Conservation (phyloP, 805 yeast genomes). For the Suhomyces pyralidae region DNA sequence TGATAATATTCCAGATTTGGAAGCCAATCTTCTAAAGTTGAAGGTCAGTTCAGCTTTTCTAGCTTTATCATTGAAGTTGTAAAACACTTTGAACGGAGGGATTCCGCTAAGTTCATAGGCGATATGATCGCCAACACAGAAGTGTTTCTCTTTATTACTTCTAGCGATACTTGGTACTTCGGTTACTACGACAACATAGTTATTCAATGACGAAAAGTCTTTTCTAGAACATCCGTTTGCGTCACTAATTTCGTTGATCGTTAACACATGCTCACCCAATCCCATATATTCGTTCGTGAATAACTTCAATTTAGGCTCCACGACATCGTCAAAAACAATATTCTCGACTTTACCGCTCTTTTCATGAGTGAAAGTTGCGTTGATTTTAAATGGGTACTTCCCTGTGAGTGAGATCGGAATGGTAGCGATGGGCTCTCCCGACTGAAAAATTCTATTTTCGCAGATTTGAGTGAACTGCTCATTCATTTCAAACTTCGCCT, state of each 20-base stretch:
- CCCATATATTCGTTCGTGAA: conserved; percentile 46
- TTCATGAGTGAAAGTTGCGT: conserved; percentile 59
- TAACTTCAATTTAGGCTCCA: conserved; percentile 16
- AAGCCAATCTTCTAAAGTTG: conserved; percentile 64
- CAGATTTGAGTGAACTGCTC: conserved; percentile 49
- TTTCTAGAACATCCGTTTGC: conserved; percentile 63
- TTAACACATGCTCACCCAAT: conserved; percentile 68
- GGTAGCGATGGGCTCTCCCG: conserved; percentile 24
- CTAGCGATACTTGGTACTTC: conserved; percentile 69
- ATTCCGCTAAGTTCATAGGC: conserved; percentile 72
- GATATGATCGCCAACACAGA: conserved; percentile 92
- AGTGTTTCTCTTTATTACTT: conserved; percentile 33
- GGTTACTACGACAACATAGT: conserved; percentile 58
- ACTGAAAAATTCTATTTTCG: conserved; percentile 29
- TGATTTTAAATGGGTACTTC: conserved; percentile 56
- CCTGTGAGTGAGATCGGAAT: conserved; percentile 60
- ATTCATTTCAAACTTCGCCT: conserved; percentile 46
- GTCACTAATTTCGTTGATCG: conserved; percentile 59
- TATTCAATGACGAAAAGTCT: conserved; percentile 35
- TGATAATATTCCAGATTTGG: conserved; percentile 73
- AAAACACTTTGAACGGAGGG: conserved; percentile 75
- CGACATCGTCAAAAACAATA: conserved; percentile 43
- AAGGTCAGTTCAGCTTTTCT: conserved; percentile 54
- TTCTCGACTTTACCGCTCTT: conserved; percentile 52
- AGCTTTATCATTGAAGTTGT: conserved; percentile 62